A percentile compares a stretch with the other conserved stretches of the same genome.
Evolutionary conservation across 371 early-diverging fungal species (phyloP).

Genomic region (Dinochytrium kinnereticum): DNA sequence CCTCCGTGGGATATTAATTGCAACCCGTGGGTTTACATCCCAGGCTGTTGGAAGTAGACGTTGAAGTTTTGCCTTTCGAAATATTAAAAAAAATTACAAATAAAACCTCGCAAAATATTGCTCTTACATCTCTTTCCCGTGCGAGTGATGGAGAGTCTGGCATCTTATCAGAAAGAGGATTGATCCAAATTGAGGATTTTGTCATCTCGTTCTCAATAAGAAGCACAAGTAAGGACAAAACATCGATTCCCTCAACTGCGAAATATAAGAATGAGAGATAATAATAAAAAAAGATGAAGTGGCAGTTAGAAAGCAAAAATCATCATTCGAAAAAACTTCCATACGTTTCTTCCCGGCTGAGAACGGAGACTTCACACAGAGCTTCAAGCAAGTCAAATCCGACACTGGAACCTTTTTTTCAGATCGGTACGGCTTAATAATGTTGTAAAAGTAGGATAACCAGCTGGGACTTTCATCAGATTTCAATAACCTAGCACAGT

Average conservation of each 20-base stretch:
- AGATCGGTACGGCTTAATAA: slow-evolving; percentile 52
- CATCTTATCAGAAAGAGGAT: slow-evolving; percentile 64
- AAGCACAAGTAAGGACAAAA: slow-evolving; percentile 70
- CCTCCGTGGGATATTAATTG: background rate
- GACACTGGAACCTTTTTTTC: slow-evolving; percentile 18
- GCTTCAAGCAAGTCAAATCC: background rate
- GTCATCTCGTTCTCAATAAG: slow-evolving; percentile 88
- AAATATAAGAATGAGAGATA: background rate
- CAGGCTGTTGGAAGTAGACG: slow-evolving; percentile 5
- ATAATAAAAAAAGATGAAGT: background rate
- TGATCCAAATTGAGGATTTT: slow-evolving; percentile 80
- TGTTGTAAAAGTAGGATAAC: slow-evolving; percentile 54
- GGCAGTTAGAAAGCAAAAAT: too few species aligned
- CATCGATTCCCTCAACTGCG: slow-evolving; percentile 56
- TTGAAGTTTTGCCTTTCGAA: slow-evolving; percentile 53
- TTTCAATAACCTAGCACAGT: background rate
- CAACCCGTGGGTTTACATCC: slow-evolving; percentile 2
- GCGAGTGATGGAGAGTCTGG: slow-evolving; percentile 44
- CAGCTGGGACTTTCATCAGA: slow-evolving; percentile 4
- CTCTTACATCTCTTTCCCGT: slow-evolving; percentile 51
- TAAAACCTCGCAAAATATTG: background rate
- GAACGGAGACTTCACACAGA: slow-evolving; percentile 15
- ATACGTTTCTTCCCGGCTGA: slow-evolving; percentile 19
- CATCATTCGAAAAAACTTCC: too few species aligned
- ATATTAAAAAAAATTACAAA: slow-evolving; percentile 6